Percentiles rank a stretch among this genome's conserved stretches.
These are phyloP conservation scores for Coemansia sp. DNA, from an alignment of 192 early-diverging fungal genomes.

Conservation along the genomic window DNA sequence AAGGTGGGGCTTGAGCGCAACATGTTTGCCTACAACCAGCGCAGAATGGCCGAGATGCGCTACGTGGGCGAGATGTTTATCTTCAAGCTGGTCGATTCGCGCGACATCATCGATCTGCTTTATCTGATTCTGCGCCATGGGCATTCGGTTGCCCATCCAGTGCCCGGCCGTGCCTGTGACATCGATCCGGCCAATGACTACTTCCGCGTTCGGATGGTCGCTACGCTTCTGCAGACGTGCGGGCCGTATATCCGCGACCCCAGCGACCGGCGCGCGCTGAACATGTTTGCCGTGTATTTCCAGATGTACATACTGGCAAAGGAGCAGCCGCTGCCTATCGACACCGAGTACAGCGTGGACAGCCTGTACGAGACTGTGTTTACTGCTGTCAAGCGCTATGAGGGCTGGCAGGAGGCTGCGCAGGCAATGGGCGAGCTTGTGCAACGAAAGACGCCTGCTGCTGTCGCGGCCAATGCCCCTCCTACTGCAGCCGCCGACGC, in stretches of 20 bases:
- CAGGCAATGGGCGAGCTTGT: conserved; percentile 62
- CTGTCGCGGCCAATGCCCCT: too few relatives aligned
- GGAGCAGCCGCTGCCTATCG: conserved; percentile 69
- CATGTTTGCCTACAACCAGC: conserved; percentile 90
- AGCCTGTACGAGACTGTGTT: conserved; percentile 70
- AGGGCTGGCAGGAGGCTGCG: conserved; percentile 78
- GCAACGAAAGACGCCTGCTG: conserved; percentile 52
- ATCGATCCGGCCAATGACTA: conserved; percentile 83
- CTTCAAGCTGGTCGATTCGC: conserved; percentile 78
- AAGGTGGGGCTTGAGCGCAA: conserved; percentile 90
- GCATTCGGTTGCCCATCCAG: conserved; percentile 64
- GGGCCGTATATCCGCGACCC: conserved; percentile 79
- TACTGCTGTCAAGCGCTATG: conserved; percentile 59
- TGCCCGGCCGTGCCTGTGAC: conserved; percentile 55
- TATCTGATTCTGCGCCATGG: conserved; percentile 82
- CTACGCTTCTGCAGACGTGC: conserved; percentile 84
- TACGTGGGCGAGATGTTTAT: conserved; percentile 93
- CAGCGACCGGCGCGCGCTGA: conserved; percentile 17
- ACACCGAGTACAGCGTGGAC: conserved; percentile 83
- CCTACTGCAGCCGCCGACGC: neutral
- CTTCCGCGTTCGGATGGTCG: conserved; percentile 86
- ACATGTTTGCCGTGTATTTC: conserved; percentile 70
- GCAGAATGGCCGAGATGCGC: conserved; percentile 71
- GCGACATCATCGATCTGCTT: conserved; percentile 78
- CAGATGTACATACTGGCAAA: conserved; percentile 92